These are phyloP conservation scores for Debaryomyces singareniensis DNA, from an alignment of 1,139 yeast genomes.

Conservation along the genomic window DNA sequence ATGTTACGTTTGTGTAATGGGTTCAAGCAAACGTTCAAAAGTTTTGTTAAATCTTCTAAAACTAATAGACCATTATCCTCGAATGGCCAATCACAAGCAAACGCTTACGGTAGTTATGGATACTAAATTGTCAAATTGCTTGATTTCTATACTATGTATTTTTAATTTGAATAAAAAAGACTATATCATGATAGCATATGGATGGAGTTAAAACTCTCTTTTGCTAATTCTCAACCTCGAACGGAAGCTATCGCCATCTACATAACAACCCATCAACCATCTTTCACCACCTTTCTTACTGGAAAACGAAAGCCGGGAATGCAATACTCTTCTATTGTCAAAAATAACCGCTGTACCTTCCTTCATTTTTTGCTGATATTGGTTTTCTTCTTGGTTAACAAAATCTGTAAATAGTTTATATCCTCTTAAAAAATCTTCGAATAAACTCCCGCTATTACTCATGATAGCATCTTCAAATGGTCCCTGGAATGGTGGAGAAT, in stretches of 20 bases:
- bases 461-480: conserved; percentile 58
- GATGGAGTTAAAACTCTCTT: no score
- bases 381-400: conserved; percentile 51
- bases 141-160: no score
- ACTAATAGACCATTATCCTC: conserved; percentile 12
- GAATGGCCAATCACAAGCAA: conserved; percentile 11
- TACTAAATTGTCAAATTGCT: no score
- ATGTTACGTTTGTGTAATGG: conserved; percentile 89
- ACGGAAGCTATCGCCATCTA: conserved; percentile 66
- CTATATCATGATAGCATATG: no score
- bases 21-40: conserved; percentile 60
- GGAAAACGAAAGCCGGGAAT: conserved; percentile 60
- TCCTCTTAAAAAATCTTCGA: conserved; percentile 57
- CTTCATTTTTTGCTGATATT: conserved; percentile 48
- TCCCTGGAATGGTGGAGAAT: conserved; percentile 84
- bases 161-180: no score
- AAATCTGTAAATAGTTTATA: conserved; percentile 52
- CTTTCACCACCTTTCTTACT: conserved; percentile 48
- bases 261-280: conserved; percentile 75
- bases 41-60: conserved; percentile 22
- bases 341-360: conserved; percentile 67
- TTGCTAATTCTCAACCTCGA: conserved; percentile 46
- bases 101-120: conserved; percentile 24
- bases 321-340: conserved; percentile 68
- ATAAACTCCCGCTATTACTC: conserved; percentile 18